phyloP scores from a whole-genome alignment of 352 stramenopile species.

The Halophytophthora batemanensis region DNA sequence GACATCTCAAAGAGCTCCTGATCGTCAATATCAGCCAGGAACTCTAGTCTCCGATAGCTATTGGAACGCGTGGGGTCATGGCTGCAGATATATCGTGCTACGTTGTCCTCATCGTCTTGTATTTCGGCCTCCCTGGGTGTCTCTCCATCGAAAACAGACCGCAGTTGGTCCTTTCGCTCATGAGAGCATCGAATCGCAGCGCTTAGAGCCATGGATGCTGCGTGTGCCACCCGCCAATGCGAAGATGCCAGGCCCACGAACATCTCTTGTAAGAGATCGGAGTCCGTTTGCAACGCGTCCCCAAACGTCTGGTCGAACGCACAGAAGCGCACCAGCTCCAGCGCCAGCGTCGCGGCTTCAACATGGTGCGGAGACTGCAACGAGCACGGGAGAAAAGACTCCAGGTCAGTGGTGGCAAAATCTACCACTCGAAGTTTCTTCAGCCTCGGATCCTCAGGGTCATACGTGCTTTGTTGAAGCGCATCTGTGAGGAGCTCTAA shows the following conservation, averaged over 20 bases:
- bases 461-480: no score
- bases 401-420: conserved; percentile 4
- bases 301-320: conserved; percentile 1
- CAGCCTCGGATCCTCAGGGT: no score
- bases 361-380: background rate
- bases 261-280: conserved; percentile 6
- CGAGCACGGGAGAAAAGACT: conserved; percentile 14
- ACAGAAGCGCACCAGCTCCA: conserved; percentile 12
- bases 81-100: conserved; percentile 8
- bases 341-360: conserved; percentile 6
- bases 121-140: no score
- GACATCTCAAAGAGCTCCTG: conserved; percentile 4
- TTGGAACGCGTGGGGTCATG: background rate
- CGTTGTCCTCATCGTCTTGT: background rate
- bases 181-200: conserved; percentile 6
- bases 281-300: conserved; percentile 9
- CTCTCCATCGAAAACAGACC: no score
- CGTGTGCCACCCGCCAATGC: conserved; percentile 7
- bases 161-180: background rate
- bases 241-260: conserved; percentile 9
- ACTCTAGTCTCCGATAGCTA: conserved; percentile 6
- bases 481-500: background rate
- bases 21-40: conserved; percentile 5
- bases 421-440: conserved; percentile 5
- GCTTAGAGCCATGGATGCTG: conserved; percentile 3